phyloP scores from a whole-genome alignment of 2,329 filamentous ascomycete species.

The Fusarium albosuccineum region DNA sequence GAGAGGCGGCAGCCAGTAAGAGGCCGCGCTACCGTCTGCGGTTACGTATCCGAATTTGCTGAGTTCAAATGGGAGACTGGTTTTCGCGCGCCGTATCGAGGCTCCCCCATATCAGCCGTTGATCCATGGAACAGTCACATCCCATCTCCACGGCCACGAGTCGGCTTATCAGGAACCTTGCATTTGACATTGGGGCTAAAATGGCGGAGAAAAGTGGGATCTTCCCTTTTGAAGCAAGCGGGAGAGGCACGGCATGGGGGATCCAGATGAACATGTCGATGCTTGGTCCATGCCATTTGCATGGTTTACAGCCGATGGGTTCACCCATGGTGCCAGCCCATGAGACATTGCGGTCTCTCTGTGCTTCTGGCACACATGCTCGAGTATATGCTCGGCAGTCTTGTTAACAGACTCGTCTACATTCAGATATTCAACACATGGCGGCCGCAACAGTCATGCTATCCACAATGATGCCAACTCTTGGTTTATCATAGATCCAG shows the following conservation, averaged over 20 bases:
- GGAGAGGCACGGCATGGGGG: background rate
- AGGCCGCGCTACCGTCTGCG: slow-evolving; percentile 28
- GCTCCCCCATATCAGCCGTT: slow-evolving; percentile 16
- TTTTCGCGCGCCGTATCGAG: slow-evolving; percentile 21
- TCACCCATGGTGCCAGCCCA: no score
- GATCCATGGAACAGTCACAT: background rate
- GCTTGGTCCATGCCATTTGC: slow-evolving; percentile 2
- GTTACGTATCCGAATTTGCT: slow-evolving; percentile 57
- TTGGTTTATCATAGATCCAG: no score
- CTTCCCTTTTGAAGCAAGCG: no score
- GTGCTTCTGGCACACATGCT: no score
- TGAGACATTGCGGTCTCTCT: no score
- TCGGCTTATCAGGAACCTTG: slow-evolving; percentile 40
- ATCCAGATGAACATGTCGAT: slow-evolving; percentile 7
- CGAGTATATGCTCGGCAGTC: no score
- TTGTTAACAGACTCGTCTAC: no score
- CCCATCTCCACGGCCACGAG: slow-evolving; percentile 34
- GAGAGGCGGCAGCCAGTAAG: slow-evolving; percentile 39
- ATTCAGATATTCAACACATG: no score
- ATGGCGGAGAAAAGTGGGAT: slow-evolving; percentile 21
- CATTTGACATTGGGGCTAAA: slow-evolving; percentile 8
- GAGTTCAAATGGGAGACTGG: slow-evolving; percentile 39
- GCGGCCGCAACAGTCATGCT: no score
- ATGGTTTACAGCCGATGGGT: background rate
- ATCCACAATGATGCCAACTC: no score